Evolutionary conservation across 345 rosid genomes (phyloP).

Genomic region (Salix udensis): DNA sequence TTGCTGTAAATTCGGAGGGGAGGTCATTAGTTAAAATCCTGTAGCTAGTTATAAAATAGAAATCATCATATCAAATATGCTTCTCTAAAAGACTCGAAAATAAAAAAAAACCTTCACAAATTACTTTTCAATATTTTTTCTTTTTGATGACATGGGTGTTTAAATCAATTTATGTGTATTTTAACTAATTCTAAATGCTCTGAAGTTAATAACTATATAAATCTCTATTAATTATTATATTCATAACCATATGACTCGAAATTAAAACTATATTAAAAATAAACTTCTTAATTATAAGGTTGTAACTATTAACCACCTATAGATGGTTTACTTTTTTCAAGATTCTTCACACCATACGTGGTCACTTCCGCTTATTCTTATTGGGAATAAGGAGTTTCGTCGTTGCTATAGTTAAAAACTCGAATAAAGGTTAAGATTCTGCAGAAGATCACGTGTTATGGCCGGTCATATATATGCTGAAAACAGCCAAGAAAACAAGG

Average conservation of each 20-base stretch:
- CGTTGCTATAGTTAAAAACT: not conserved
- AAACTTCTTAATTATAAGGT: too few species aligned
- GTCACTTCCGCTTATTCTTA: not conserved
- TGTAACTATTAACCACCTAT: too few species aligned
- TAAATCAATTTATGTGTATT: fast-evolving
- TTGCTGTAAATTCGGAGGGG: not conserved
- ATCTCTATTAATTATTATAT: too few species aligned
- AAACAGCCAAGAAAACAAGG: not conserved
- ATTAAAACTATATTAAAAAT: too few species aligned
- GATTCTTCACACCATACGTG: not conserved
- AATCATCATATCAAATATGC: not conserved
- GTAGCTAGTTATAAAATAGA: too few species aligned
- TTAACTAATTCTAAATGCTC: fast-evolving
- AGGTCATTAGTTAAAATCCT: not conserved
- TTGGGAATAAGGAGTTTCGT: not conserved
- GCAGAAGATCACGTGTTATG: conserved; percentile 18
- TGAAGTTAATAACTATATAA: too few species aligned
- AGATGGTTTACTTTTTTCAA: not conserved
- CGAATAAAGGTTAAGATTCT: not conserved
- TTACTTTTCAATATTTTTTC: not conserved
- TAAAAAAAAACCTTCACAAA: not conserved
- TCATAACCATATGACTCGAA: too few species aligned
- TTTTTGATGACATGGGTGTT: fast-evolving
- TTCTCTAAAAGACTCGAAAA: not conserved
- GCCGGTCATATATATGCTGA: not conserved